Base-by-base conservation (phyloP, 164 flowering plant species). In the Cinnamomum chago region DNA sequence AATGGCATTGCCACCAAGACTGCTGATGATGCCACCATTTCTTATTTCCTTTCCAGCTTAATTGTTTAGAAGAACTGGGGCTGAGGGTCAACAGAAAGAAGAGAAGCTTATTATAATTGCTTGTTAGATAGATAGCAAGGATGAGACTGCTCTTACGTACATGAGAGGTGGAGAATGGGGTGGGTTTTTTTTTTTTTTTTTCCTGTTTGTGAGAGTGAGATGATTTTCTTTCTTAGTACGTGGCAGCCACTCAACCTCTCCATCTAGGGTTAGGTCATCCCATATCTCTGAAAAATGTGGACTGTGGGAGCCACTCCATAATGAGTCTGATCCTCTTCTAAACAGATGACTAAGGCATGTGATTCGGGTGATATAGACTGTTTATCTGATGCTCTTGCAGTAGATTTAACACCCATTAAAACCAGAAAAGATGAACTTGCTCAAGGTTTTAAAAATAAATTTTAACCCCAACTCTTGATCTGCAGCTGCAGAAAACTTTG, bases 1-100 rank as follows among this genome's bases (percentile, higher is more conserved):
- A 84, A 50, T 68, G 90, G 86, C 88, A 86, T 55, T 9, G 89
- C 84, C 86, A 89, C 82, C 50, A 88, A 75, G 67, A 88, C 81
- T 2, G 89, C 88, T 6, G 86, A 84, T 30, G 91, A 82, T 3
- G 93, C 84, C 58, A 95, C 90, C 97, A 90, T 90, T 68, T 55
- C 15, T 58, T 2, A 14, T 40, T 62, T 6, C 17, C 13, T 47
- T 7, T 13, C 9, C 47, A 7, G 47, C 47, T 35, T 35, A 35
- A 27, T 14, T 15, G 4, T 28, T 33, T 30, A 30, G 33, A 27
- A 70, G 72, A 70, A 70, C 0, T 24, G 58, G 72, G 22, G 13
- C 50, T 0, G 23, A 50, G 58, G 35, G 58, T n/a, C 12, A 68
- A 30, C 24, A 12, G 65, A 52, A 52, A 35, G 47, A n/a, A 25